Conservation (phyloP, 1,284 basidiomycete species). For the Cryptococcus floricola region DNA sequence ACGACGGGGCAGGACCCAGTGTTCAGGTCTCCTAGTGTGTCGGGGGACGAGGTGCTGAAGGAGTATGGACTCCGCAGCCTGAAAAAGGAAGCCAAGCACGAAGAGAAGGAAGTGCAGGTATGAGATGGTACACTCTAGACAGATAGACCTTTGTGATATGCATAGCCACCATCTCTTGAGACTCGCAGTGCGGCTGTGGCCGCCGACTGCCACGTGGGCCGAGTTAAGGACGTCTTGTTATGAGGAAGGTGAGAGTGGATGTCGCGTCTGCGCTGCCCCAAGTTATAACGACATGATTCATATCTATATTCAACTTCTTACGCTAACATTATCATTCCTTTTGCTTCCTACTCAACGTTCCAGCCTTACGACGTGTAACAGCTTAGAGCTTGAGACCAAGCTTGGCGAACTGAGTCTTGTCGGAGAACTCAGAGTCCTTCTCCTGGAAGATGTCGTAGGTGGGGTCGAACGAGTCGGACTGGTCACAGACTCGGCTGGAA, state of each 20-base stretch:
- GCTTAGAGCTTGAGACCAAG: conserved; percentile 13
- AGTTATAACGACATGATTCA: neutral
- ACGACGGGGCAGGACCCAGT: conserved; percentile 74
- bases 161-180: too few species aligned
- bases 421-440: conserved; percentile 53
- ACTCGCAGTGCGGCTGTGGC: too few species aligned
- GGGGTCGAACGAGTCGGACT: conserved; percentile 34
- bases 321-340: neutral
- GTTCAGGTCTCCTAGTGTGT: conserved; percentile 76
- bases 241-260: too few species aligned
- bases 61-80: conserved; percentile 43
- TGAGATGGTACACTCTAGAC: too few species aligned
- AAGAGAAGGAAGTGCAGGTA: too few species aligned
- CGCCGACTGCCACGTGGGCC: too few species aligned
- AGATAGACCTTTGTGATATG: too few species aligned
- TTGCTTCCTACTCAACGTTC: neutral
- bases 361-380: neutral
- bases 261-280: too few species aligned
- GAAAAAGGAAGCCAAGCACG: neutral
- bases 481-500: conserved; percentile 45
- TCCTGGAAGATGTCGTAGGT: conserved; percentile 53
- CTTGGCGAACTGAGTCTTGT: conserved; percentile 43
- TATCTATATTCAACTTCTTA: neutral
- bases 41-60: conserved; percentile 56
- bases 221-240: too few species aligned